These are phyloP conservation scores for Rhamnella rubrinervis DNA, from an alignment of 331 rosid species.

Conservation along the genomic window DNA sequence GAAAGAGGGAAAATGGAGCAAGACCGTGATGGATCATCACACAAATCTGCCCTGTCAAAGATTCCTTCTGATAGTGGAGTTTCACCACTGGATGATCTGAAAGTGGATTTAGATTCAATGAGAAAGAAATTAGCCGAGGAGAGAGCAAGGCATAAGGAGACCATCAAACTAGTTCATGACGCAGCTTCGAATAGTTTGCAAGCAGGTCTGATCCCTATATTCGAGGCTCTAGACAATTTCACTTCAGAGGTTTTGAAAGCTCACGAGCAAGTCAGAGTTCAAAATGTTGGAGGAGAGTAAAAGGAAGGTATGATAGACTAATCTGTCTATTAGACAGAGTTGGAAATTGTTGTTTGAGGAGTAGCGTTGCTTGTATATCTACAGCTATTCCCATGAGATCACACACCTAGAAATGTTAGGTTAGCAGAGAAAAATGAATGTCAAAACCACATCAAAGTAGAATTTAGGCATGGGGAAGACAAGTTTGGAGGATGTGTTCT, in stretches of 20 bases:
- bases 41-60: slow-evolving; percentile 47
- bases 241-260: slow-evolving; percentile 79
- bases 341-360: not conserved
- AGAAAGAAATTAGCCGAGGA: slow-evolving; percentile 72
- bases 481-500: slow-evolving; percentile 4
- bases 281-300: slow-evolving; percentile 33
- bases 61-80: slow-evolving; percentile 63
- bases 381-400: slow-evolving; percentile 11
- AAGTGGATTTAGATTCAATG: slow-evolving; percentile 85
- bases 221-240: slow-evolving; percentile 75
- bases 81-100: slow-evolving; percentile 80
- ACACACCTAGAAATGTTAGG: slow-evolving; percentile 29
- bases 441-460: not conserved
- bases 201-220: slow-evolving; percentile 86
- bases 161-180: slow-evolving; percentile 62
- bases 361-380: slow-evolving; percentile 12
- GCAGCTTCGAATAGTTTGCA: slow-evolving; percentile 81
- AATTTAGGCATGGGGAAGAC: slow-evolving; percentile 26
- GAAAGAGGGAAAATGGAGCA: slow-evolving; percentile 48
- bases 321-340: not conserved
- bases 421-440: slow-evolving; percentile 14
- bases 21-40: slow-evolving; percentile 44
- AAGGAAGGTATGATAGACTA: not conserved
- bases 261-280: slow-evolving; percentile 80
- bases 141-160: slow-evolving; percentile 74